phyloP scores from a whole-genome alignment of 768 basidiomycete species.

The Mrakia blollopis region DNA sequence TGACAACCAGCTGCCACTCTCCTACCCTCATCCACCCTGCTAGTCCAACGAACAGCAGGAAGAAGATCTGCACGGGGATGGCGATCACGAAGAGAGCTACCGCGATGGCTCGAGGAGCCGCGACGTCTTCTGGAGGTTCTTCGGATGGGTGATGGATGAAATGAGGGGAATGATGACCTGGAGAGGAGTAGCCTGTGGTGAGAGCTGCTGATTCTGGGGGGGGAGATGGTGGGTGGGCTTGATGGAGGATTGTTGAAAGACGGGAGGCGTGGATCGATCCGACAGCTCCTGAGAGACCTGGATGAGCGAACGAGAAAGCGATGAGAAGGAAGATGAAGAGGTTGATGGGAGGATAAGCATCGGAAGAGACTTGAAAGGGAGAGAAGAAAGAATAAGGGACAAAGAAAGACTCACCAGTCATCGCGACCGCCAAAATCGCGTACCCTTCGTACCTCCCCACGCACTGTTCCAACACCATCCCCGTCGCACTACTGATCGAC shows the following conservation, averaged over 20 bases:
- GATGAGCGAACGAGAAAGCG: too few species aligned
- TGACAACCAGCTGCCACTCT: slow-evolving; percentile 57
- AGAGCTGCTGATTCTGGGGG: slow-evolving; percentile 19
- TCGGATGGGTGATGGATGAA: slow-evolving; percentile 7
- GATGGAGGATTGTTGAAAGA: slow-evolving; percentile 80
- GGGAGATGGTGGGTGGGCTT: slow-evolving; percentile 46
- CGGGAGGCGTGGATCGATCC: slow-evolving; percentile 89
- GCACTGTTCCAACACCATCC: slow-evolving; percentile 84
- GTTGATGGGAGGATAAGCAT: too few species aligned
- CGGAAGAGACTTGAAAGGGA: neutral
- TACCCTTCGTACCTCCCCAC: slow-evolving; percentile 83
- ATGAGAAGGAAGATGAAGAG: neutral
- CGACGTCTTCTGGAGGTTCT: slow-evolving; percentile 25
- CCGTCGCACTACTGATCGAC: slow-evolving; percentile 69
- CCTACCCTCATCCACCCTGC: slow-evolving; percentile 77
- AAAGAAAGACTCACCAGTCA: slow-evolving; percentile 59
- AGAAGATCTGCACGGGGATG: slow-evolving; percentile 71
- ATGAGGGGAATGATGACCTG: slow-evolving; percentile 5
- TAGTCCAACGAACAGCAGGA: slow-evolving; percentile 59
- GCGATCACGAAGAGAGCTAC: slow-evolving; percentile 66
- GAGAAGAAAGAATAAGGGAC: neutral
- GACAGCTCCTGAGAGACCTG: slow-evolving; percentile 79
- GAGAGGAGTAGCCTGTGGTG: neutral
- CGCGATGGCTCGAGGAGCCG: slow-evolving; percentile 45
- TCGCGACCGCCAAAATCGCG: slow-evolving; percentile 77